phyloP scores from a whole-genome alignment of 495 filamentous ascomycete species.

The Daldinia loculata region DNA sequence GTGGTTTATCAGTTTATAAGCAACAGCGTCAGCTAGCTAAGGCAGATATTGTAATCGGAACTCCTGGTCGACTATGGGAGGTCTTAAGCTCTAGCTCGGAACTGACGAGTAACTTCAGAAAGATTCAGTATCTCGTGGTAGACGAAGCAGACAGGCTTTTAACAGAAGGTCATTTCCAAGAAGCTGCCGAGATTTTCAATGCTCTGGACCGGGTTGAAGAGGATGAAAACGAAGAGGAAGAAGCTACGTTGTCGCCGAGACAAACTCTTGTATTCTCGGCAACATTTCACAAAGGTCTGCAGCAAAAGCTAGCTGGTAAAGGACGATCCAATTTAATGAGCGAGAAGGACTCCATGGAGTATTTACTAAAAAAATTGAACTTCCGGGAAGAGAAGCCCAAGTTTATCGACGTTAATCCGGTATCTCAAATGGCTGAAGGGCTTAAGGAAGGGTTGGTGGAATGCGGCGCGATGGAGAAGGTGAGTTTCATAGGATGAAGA shows the following conservation, averaged over 20 bases:
- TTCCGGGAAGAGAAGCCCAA: conserved; percentile 84
- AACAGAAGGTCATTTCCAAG: conserved; percentile 94
- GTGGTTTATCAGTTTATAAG: conserved; percentile 90
- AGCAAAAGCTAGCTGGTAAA: conserved; percentile 88
- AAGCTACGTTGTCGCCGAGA: conserved; percentile 52
- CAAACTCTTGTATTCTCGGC: conserved; percentile 97
- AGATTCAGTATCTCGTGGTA: conserved; percentile 83
- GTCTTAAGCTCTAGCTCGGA: conserved; percentile 71
- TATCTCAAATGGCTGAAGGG: conserved; percentile 82
- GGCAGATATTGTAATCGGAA: conserved; percentile 90
- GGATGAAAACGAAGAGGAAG: conserved; percentile 48
- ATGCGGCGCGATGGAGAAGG: conserved; percentile 92
- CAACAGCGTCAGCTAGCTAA: conserved; percentile 79
- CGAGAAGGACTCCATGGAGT: conserved; percentile 86
- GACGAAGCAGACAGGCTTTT: conserved; percentile 95
- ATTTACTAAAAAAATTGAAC: conserved; percentile 87
- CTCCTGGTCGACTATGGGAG: conserved; percentile 94
- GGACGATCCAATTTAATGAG: conserved; percentile 70
- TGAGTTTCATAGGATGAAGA: conserved; percentile 38
- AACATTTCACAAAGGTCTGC: conserved; percentile 88
- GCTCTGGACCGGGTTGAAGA: conserved; percentile 69
- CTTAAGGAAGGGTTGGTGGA: conserved; percentile 91
- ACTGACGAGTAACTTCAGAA: conserved; percentile 68
- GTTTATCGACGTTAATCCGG: conserved; percentile 90
- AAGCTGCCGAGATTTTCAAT: conserved; percentile 83